These are phyloP conservation scores for Leccinum subtestaceum DNA, from an alignment of 768 basidiomycete species.

Conservation along the genomic window DNA sequence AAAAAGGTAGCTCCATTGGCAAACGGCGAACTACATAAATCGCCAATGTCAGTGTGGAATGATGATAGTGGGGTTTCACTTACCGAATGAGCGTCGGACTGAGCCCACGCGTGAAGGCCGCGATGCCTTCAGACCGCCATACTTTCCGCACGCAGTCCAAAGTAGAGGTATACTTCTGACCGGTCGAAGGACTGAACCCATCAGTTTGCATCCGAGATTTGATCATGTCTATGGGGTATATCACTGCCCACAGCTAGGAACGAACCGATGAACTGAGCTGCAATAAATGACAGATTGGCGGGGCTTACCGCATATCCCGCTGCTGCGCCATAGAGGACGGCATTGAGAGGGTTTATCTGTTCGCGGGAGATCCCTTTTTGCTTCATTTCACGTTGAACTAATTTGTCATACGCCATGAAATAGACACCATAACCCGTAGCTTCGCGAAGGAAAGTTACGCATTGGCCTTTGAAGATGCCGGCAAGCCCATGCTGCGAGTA, in stretches of 20 bases:
- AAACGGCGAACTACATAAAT: background rate
- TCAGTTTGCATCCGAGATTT: conserved; percentile 97
- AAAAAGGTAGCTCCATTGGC: conserved; percentile 97
- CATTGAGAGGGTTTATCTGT: conserved; percentile 72
- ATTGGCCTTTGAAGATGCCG: conserved; percentile 92
- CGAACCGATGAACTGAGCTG: conserved; percentile 9
- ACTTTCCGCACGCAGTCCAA: conserved; percentile 81
- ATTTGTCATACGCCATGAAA: conserved; percentile 89
- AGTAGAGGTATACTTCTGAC: conserved; percentile 80
- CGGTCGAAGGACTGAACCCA: conserved; percentile 69
- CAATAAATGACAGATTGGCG: background rate
- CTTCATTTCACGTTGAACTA: conserved; percentile 84
- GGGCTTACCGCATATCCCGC: conserved; percentile 84
- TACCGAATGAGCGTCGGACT: conserved; percentile 89
- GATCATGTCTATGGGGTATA: conserved; percentile 95
- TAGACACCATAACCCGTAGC: conserved; percentile 82
- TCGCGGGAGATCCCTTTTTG: conserved; percentile 67
- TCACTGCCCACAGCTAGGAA: conserved; percentile 78
- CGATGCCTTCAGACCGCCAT: conserved; percentile 78
- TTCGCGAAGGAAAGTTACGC: conserved; percentile 82
- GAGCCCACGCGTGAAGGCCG: conserved; percentile 89
- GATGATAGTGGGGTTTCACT: conserved; percentile 24
- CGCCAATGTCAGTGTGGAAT: conserved; percentile 3
- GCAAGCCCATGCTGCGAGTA: conserved; percentile 68
- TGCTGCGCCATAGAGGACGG: conserved; percentile 84